Conservation (phyloP, 441 rosid species). For the Kokia cookei region DNA sequence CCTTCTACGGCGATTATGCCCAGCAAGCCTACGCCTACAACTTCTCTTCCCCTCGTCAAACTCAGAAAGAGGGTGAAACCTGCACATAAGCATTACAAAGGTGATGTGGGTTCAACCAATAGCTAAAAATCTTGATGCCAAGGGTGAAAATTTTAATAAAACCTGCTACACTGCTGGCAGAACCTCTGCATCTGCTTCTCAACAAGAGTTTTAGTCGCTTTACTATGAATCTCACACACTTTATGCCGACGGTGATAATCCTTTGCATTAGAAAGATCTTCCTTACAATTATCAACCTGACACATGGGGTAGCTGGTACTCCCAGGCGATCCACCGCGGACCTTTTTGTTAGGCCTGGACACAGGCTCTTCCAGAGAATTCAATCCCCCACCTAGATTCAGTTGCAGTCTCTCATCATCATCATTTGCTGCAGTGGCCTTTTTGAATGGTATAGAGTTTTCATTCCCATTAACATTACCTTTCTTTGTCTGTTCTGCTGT, state of each 20-base stretch:
- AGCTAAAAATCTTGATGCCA: background rate
- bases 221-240: conserved; percentile 85
- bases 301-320: conserved; percentile 58
- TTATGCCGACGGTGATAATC: conserved; percentile 92
- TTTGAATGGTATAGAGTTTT: conserved; percentile 17
- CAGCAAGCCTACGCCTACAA: conserved; percentile 76
- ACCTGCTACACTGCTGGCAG: conserved; percentile 98
- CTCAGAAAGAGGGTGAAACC: conserved; percentile 71
- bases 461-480: conserved; percentile 14
- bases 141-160: conserved; percentile 1
- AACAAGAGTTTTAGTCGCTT: conserved; percentile 67
- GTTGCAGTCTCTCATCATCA: conserved; percentile 48
- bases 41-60: conserved; percentile 79
- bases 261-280: conserved; percentile 72
- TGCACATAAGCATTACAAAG: conserved; percentile 12
- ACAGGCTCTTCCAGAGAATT: conserved; percentile 42
- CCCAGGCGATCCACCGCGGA: conserved; percentile 74
- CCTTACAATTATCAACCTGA: conserved; percentile 82
- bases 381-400: conserved; percentile 65
- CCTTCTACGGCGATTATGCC: conserved; percentile 66
- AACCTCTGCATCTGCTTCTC: conserved; percentile 93
- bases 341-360: conserved; percentile 60
- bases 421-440: conserved; percentile 16
- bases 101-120: background rate
- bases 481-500: conserved; percentile 18